A percentile compares a stretch with the other conserved stretches of the same genome.
phyloP scores from a whole-genome alignment of 2,329 filamentous ascomycete genomes.

The Didymella arachidicola region DNA sequence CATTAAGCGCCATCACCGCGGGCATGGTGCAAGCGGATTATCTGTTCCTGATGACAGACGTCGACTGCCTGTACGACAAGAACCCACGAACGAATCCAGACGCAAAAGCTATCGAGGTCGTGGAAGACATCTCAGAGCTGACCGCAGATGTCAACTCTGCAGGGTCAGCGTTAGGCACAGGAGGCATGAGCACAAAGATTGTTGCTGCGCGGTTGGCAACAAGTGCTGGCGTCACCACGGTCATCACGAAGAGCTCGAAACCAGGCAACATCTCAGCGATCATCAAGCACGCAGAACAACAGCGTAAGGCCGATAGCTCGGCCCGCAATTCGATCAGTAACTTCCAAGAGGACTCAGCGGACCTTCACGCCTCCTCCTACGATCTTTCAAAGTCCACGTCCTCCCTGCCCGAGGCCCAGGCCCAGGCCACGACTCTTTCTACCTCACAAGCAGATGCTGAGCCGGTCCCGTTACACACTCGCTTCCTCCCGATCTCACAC shows the following conservation, averaged over 20 bases:
- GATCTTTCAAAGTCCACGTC: constrained; percentile 34
- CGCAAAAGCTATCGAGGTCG: constrained; percentile 87
- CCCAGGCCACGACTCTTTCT: constrained; percentile 24
- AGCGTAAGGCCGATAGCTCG: constrained; percentile 54
- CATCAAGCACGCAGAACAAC: constrained; percentile 77
- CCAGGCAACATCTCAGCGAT: constrained; percentile 92
- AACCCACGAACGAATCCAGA: constrained; percentile 88
- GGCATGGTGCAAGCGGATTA: constrained; percentile 98
- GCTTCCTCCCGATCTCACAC: constrained; percentile 83
- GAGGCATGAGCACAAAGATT: constrained; percentile 98
- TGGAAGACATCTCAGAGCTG: constrained; percentile 84
- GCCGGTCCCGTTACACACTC: constrained; percentile 76
- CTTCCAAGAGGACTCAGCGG: constrained; percentile 40
- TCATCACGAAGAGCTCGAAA: constrained; percentile 93
- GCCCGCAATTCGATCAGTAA: constrained; percentile 42
- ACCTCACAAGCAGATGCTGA: constrained; percentile 36
- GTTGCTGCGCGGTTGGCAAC: constrained; percentile 90
- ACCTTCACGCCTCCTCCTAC: constrained; percentile 31
- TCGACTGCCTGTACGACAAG: constrained; percentile 96
- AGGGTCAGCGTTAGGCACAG: constrained; percentile 88
- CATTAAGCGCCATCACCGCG: constrained; percentile 92
- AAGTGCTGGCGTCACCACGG: constrained; percentile 91
- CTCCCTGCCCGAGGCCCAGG: constrained; percentile 43
- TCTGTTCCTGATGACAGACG: constrained; percentile 98
- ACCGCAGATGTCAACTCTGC: constrained; percentile 90